Conservation (phyloP, 148 eudicot species). For the Cornus kousa region DNA sequence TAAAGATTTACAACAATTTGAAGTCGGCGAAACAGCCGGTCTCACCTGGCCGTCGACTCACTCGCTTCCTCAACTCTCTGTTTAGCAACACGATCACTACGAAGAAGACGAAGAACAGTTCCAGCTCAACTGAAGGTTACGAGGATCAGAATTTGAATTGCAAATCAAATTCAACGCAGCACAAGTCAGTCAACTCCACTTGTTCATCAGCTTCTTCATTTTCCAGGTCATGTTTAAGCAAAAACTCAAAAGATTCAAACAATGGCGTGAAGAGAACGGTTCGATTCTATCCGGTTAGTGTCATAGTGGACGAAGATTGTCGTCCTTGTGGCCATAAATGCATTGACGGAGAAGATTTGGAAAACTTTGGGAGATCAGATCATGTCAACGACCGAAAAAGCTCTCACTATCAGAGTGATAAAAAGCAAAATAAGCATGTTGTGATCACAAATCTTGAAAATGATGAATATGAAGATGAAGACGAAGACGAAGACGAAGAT, state of each 20-base stretch:
- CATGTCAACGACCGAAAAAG: constrained; percentile 8
- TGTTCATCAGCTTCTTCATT: constrained; percentile 65
- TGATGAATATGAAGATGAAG: constrained; percentile 43
- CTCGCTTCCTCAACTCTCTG: constrained; percentile 56
- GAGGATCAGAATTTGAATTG: not conserved
- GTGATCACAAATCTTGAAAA: constrained; percentile 9
- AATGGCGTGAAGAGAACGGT: constrained; percentile 47
- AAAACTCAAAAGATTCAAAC: constrained; percentile 28
- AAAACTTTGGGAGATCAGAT: constrained; percentile 14
- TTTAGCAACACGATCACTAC: constrained; percentile 26
- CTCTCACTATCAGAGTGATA: constrained; percentile 12
- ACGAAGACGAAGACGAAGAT: constrained; percentile 34
- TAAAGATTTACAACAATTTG: constrained; percentile 55
- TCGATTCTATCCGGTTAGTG: constrained; percentile 58
- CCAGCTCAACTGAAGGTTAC: not conserved
- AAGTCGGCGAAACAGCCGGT: constrained; percentile 77
- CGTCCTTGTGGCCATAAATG: constrained; percentile 54
- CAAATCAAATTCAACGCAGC: constrained; percentile 25
- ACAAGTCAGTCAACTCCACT: constrained; percentile 12
- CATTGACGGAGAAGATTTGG: constrained; percentile 18
- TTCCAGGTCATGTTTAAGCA: constrained; percentile 61
- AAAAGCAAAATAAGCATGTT: not conserved
- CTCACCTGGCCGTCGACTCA: constrained; percentile 62
- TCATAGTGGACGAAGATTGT: constrained; percentile 51
- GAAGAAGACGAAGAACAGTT: constrained; percentile 18